Evolutionary conservation across 2,329 filamentous ascomycete species (phyloP), one percentile per base, ranked within the genome.

Genomic region (Clarireedia paspali): DNA sequence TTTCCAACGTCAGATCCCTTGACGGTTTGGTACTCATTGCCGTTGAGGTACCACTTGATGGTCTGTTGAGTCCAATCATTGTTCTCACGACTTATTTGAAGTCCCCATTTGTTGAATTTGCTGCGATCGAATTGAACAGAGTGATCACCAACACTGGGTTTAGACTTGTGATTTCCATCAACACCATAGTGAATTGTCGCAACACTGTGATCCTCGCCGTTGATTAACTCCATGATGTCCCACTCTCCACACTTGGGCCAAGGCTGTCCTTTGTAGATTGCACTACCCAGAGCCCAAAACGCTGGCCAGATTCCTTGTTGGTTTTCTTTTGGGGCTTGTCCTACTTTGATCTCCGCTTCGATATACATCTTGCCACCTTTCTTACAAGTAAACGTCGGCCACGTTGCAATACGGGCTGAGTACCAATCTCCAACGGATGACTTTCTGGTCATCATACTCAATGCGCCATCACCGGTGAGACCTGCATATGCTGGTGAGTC

Each of bases 251-350:
- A 62, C 7, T 60, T 50, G 0, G 75, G 75, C 75, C 75, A 77
- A 58, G 70, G 70, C 17, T 45, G 1, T 20, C 42, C 42, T 10
- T 45, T 45, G 20, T 45, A 45, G 15, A n/a, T 58, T 63, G 58
- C 63, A 10, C 67, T 58, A 9, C 75, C 75, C 40, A 77, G 69
- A 23, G 71, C 65, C 75, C 74, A 77, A 60, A 77, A 77, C 0
- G 74, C 75, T 0, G 72, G 73, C 75, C 75, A 77, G 62, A 76
- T 74, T 20, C 74, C 74, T 48, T 70, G 61, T 57, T 73, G 70
- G 5, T 60, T 50, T 7, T 53, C 27, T 30, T 55, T 51, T 2
- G 67, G 36, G 20, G 64, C 63, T 55, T 27, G 54, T 17, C 72
- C 70, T 4, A 77, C 61, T 60, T 67, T 70, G 59, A 77, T 67